These are phyloP conservation scores for Galerina marginata DNA, from an alignment of 768 basidiomycete species.

Conservation along the genomic window DNA sequence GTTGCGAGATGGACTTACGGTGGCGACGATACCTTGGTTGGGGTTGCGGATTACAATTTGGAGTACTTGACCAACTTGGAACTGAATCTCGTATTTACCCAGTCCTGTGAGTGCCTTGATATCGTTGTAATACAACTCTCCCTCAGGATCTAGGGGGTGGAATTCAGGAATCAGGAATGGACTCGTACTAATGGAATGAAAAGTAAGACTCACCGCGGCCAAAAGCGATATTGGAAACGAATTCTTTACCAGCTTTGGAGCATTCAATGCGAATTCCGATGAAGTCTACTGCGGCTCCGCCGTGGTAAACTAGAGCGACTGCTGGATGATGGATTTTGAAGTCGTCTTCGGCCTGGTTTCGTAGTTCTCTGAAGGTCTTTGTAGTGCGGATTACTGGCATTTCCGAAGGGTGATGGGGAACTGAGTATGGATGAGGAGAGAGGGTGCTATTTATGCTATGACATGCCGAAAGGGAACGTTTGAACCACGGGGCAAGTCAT, in stretches of 20 bases:
- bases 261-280: slow-evolving; percentile 8
- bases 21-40: slow-evolving; percentile 1
- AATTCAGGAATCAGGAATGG: not conserved
- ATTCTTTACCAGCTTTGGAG: slow-evolving; percentile 2
- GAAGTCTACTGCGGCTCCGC: slow-evolving; percentile 3
- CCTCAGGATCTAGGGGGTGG: slow-evolving; percentile 1
- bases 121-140: slow-evolving; percentile 8
- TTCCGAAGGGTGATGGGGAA: not conserved
- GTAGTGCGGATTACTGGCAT: slow-evolving; percentile 4
- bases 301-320: slow-evolving; percentile 8
- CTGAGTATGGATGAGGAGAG: not conserved
- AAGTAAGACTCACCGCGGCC: not conserved
- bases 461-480: slow-evolving; percentile 4
- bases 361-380: slow-evolving; percentile 3
- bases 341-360: slow-evolving; percentile 3
- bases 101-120: not conserved
- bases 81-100: slow-evolving; percentile 9
- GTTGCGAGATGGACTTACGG: not conserved
- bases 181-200: not conserved
- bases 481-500: not conserved
- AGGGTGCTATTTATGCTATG: not conserved
- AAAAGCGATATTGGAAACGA: slow-evolving; percentile 8
- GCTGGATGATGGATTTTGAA: slow-evolving; percentile 1
- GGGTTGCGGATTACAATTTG: slow-evolving; percentile 3
- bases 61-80: slow-evolving; percentile 4